Conservation (phyloP, 768 basidiomycete genomes). For the Cantharellus anzutake region DNA sequence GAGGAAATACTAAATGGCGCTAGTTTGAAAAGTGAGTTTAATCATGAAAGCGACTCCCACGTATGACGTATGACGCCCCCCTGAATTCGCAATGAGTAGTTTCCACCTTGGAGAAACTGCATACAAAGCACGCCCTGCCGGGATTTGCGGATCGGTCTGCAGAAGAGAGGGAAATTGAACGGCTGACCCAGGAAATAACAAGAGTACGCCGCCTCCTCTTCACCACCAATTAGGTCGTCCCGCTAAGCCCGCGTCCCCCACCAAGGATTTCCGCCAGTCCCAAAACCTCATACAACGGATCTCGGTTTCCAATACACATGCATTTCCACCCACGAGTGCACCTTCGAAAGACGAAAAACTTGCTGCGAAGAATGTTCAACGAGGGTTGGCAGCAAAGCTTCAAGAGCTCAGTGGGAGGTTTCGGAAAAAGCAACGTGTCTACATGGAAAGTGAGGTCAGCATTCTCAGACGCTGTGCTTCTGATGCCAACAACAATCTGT, state of each 20-base stretch:
- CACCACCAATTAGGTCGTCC: background rate
- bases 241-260: background rate
- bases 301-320: slow-evolving; percentile 22
- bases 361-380: slow-evolving; percentile 85
- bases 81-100: slow-evolving; percentile 28
- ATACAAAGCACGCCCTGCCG: slow-evolving; percentile 88
- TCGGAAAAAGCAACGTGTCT: slow-evolving; percentile 93
- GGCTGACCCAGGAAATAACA: slow-evolving; percentile 72
- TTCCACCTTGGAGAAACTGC: slow-evolving; percentile 76
- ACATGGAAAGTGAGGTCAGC: slow-evolving; percentile 78
- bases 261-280: slow-evolving; percentile 42
- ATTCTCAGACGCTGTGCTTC: background rate
- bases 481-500: background rate
- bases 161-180: slow-evolving; percentile 88
- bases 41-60: background rate
- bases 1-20: slow-evolving; percentile 52
- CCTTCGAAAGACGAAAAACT: slow-evolving; percentile 25
- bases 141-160: slow-evolving; percentile 88
- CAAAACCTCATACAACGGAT: slow-evolving; percentile 59
- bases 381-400: slow-evolving; percentile 86
- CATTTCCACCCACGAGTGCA: slow-evolving; percentile 38
- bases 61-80: background rate
- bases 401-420: slow-evolving; percentile 85
- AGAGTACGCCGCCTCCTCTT: slow-evolving; percentile 29
- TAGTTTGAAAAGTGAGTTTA: slow-evolving; percentile 55